Base-by-base conservation (phyloP, 768 basidiomycete genomes). In the Leccinum variicolor region DNA sequence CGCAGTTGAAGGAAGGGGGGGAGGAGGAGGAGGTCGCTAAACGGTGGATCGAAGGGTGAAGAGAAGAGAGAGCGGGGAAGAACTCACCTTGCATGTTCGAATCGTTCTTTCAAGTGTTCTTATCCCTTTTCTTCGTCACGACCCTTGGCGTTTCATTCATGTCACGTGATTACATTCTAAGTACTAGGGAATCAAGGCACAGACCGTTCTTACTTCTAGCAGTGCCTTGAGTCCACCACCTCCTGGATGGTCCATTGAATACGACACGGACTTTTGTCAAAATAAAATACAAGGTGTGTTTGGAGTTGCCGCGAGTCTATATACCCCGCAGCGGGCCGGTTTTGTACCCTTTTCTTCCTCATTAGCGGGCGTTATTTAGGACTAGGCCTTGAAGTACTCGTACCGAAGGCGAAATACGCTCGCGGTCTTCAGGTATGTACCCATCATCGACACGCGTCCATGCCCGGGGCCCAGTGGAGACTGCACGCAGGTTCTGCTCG, bases 381-480 rank as follows among this genome's bases (percentile, higher is more conserved):
- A 52, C 3, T 57, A 10, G 33, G 59, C 15, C 8, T 59, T 60
- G 56, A 79, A 79, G 49, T 72, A 61, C 5, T 67, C 64, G 62
- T 74, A 75, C 23, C 23, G 23, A 23, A 23, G 23, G 23, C 23
- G n/a, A 23, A 23, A 23, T 23, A 26, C 28, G 9, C 29, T 29
- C 29, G 29, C 0, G 10, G 10, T 29, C 29, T 29, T 29, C 29
- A 29, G 29, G 29, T 29, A 29, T 29, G 29, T 29, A 29, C 29
- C 29, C 29, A 29, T 29, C 10, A 10, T 11, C 29, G 10, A 29
- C 29, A 29, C 29, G 29, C 29, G 3, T 29, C 29, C 29, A 29
- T 29, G 29, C 29, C 29, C 9, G 9, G 28, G 28, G 9, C 28
- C 28, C 9, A 29, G 28, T 10, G 28, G 9, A 29, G 28, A 29